These are phyloP conservation scores for Termitomyces sp. DNA, from an alignment of 768 basidiomycete species.

Conservation along the genomic window DNA sequence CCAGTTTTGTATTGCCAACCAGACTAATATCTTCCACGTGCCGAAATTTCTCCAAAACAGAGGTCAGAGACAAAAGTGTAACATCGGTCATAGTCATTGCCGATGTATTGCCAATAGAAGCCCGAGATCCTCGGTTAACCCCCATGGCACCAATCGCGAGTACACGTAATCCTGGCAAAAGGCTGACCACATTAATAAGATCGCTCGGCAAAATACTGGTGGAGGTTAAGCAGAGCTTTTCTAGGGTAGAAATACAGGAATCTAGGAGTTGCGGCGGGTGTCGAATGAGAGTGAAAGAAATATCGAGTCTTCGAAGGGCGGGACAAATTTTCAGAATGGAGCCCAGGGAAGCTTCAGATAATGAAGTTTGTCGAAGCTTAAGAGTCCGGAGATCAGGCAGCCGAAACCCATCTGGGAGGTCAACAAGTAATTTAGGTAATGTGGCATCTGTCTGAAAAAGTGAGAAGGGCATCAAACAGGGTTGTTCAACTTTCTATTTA, in stretches of 20 bases:
- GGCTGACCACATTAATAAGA: slow-evolving; percentile 32
- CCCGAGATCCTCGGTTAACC: slow-evolving; percentile 35
- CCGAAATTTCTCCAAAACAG: slow-evolving; percentile 27
- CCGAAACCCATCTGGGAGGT: slow-evolving; percentile 19
- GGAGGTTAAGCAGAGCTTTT: slow-evolving; percentile 64
- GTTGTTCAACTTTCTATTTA: neutral
- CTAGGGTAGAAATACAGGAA: slow-evolving; percentile 25
- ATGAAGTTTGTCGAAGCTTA: slow-evolving; percentile 50
- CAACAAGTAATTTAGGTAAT: slow-evolving; percentile 39
- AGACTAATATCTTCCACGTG: slow-evolving; percentile 51
- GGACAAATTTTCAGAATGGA: slow-evolving; percentile 42
- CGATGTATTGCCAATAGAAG: slow-evolving; percentile 39
- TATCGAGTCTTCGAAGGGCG: slow-evolving; percentile 48
- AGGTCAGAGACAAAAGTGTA: slow-evolving; percentile 38
- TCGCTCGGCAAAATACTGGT: slow-evolving; percentile 38
- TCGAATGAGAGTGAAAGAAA: slow-evolving; percentile 58
- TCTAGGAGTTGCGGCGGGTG: slow-evolving; percentile 24
- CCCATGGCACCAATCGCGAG: slow-evolving; percentile 60
- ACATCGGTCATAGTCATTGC: slow-evolving; percentile 55
- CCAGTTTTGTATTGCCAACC: slow-evolving; percentile 61
- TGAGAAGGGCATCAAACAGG: neutral
- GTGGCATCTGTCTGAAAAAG: slow-evolving; percentile 49
- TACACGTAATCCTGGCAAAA: slow-evolving; percentile 37
- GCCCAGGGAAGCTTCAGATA: slow-evolving; percentile 46
- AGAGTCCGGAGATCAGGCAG: slow-evolving; percentile 43